These are phyloP conservation scores for Postia placenta DNA, from an alignment of 768 basidiomycete species.

Conservation along the genomic window DNA sequence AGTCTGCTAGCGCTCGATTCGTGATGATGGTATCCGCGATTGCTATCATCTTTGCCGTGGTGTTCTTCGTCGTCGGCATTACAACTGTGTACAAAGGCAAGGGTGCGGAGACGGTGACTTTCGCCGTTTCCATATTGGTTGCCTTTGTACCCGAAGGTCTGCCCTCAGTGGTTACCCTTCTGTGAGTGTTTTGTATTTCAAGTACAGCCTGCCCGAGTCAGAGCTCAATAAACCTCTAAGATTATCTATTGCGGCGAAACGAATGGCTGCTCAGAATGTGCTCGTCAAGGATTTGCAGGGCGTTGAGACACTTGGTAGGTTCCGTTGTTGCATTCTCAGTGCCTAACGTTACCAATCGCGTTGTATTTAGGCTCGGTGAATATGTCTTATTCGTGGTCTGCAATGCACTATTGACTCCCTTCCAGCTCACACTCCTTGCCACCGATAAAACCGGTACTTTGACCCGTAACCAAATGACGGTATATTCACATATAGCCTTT, in stretches of 20 bases:
- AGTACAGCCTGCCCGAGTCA: not conserved
- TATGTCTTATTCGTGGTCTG: not conserved
- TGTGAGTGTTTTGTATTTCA: conserved; percentile 22
- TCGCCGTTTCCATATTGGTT: conserved; percentile 55
- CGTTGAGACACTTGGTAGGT: conserved; percentile 54
- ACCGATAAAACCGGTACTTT: conserved; percentile 72
- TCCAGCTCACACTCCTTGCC: conserved; percentile 54
- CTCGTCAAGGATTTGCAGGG: conserved; percentile 72
- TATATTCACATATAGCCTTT: no score
- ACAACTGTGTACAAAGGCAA: conserved; percentile 61
- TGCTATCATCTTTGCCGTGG: conserved; percentile 53
- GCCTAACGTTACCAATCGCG: not conserved
- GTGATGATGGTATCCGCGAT: conserved; percentile 57
- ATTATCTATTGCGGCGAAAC: conserved; percentile 62
- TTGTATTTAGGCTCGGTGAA: conserved; percentile 16
- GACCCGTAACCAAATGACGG: conserved; percentile 71
- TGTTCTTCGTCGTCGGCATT: conserved; percentile 63
- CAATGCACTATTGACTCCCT: conserved; percentile 7
- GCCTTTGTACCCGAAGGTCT: conserved; percentile 60
- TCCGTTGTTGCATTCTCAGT: not conserved
- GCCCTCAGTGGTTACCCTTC: conserved; percentile 60
- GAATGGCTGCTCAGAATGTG: conserved; percentile 67
- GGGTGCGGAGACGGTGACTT: conserved; percentile 53
- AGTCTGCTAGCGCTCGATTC: conserved; percentile 41
- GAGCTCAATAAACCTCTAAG: conserved; percentile 9